These are phyloP conservation scores for Trichoderma sp. DNA, from an alignment of 2,329 filamentous ascomycete genomes.

Conservation along the genomic window DNA sequence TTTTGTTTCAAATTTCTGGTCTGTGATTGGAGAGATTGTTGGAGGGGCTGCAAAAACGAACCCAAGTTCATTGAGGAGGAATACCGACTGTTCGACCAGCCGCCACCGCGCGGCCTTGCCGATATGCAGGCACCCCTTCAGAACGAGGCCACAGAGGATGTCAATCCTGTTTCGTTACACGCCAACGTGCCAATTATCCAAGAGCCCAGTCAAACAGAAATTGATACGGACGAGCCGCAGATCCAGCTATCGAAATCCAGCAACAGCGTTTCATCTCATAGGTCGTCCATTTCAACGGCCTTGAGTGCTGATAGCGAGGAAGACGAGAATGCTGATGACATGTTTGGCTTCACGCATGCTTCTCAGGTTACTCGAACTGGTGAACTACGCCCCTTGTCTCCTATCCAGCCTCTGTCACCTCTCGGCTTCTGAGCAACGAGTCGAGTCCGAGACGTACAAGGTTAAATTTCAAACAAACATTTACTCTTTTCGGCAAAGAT, in stretches of 20 bases:
- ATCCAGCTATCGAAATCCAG: slow-evolving; percentile 41
- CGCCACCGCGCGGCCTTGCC: slow-evolving; percentile 50
- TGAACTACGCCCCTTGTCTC: slow-evolving; percentile 58
- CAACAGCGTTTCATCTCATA: slow-evolving; percentile 43
- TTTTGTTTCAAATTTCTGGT: slow-evolving; percentile 96
- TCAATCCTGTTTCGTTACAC: slow-evolving; percentile 51
- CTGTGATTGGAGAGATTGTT: slow-evolving; percentile 93
- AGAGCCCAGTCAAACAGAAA: slow-evolving; percentile 25
- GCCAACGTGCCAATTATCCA: slow-evolving; percentile 53
- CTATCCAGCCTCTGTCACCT: slow-evolving; percentile 64
- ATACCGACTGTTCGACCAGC: slow-evolving; percentile 58
- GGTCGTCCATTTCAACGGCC: slow-evolving; percentile 44
- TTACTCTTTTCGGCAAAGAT: slow-evolving; percentile 17
- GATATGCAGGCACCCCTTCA: slow-evolving; percentile 33
- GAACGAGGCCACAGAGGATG: slow-evolving; percentile 21
- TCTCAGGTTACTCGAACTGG: slow-evolving; percentile 27
- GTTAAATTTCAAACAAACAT: background rate
- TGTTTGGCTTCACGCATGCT: slow-evolving; percentile 18
- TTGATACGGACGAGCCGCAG: slow-evolving; percentile 43
- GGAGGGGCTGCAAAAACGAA: slow-evolving; percentile 94
- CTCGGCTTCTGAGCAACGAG: slow-evolving; percentile 49
- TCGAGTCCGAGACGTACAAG: background rate
- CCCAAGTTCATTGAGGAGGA: slow-evolving; percentile 72
- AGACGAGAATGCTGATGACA: slow-evolving; percentile 19
- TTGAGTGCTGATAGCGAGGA: slow-evolving; percentile 45